A percentile compares a stretch with the other conserved stretches of the same genome.
Evolutionary conservation across 495 filamentous ascomycete species (phyloP).

Genomic region (Annulohypoxylon nitens): DNA sequence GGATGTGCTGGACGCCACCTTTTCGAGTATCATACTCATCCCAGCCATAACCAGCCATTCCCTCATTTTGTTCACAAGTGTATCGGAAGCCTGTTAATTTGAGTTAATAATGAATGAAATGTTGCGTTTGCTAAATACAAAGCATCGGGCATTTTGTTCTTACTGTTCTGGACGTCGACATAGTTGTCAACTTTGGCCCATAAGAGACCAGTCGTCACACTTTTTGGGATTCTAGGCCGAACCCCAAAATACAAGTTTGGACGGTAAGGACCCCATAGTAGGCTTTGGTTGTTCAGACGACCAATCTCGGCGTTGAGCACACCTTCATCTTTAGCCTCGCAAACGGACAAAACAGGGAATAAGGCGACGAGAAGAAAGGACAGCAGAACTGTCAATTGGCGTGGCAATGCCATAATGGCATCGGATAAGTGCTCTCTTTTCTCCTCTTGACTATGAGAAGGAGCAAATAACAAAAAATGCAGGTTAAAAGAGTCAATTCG

Average conservation of each 20-base stretch:
- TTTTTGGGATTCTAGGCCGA: conserved; percentile 86
- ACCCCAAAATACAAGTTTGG: conserved; percentile 97
- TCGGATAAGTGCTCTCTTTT: conserved; percentile 27
- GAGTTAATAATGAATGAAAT: conserved; percentile 36
- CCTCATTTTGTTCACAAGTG: conserved; percentile 95
- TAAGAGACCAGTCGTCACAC: conserved; percentile 84
- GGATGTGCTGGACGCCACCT: conserved; percentile 89
- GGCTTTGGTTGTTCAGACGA: conserved; percentile 79
- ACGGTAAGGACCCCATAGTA: conserved; percentile 96
- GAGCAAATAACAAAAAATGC: background rate
- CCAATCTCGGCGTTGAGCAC: conserved; percentile 65
- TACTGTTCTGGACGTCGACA: conserved; percentile 81
- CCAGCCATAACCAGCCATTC: conserved; percentile 97
- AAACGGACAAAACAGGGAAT: conserved; percentile 14
- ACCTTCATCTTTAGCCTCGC: conserved; percentile 49
- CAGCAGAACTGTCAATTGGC: conserved; percentile 53
- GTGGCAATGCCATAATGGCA: conserved; percentile 45
- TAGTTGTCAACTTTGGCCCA: conserved; percentile 92
- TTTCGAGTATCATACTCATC: conserved; percentile 91
- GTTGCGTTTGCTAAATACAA: background rate
- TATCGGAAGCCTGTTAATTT: conserved; percentile 79
- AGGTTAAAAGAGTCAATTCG: conserved; percentile 11
- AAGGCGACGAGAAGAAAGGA: conserved; percentile 38
- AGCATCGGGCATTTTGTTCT: conserved; percentile 52
- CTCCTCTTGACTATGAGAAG: conserved; percentile 4